Conservation (phyloP, 306 rosid species). For the Hippophae gyantsensis region DNA sequence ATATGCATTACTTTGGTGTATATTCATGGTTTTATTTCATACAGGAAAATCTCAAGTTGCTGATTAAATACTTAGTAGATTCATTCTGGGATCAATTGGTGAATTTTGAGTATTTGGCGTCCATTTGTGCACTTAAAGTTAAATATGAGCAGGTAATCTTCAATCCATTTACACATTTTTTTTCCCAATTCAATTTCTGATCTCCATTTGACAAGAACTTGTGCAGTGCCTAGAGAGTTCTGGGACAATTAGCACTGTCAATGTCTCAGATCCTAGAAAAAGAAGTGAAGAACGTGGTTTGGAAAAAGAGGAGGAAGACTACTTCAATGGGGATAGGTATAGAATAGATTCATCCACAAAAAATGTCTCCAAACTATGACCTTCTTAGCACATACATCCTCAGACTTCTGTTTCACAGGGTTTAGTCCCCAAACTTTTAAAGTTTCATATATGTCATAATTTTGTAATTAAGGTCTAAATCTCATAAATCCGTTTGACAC, state of each 20-base stretch:
- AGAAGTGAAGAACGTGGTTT: conserved; percentile 78
- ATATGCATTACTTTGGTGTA: conserved; percentile 7
- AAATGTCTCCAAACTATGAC: too few relatives aligned
- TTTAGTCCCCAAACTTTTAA: too few relatives aligned
- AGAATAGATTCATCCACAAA: conserved; percentile 1
- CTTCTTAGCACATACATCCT: too few relatives aligned
- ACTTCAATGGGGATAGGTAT: conserved; percentile 88
- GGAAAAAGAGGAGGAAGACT: conserved; percentile 89
- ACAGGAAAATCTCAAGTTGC: conserved; percentile 69
- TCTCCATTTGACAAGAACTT: conserved; percentile 17
- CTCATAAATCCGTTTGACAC: too few relatives aligned
- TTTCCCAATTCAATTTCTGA: conserved; percentile 8
- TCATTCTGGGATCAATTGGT: conserved; percentile 79
- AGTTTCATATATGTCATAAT: too few relatives aligned
- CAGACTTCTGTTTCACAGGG: too few relatives aligned
- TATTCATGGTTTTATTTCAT: conserved; percentile 16
- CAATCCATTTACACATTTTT: conserved; percentile 1
- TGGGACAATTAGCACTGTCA: conserved; percentile 41
- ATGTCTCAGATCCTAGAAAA: conserved; percentile 57
- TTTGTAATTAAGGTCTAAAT: too few relatives aligned
- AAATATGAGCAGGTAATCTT: conserved; percentile 83
- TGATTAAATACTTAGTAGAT: conserved; percentile 60
- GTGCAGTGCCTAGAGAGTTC: conserved; percentile 70
- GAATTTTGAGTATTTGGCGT: conserved; percentile 54
- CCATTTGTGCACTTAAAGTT: conserved; percentile 60